These are phyloP conservation scores for Parafenestella ontariensis DNA, from an alignment of 2,329 filamentous ascomycete species.

Conservation along the genomic window DNA sequence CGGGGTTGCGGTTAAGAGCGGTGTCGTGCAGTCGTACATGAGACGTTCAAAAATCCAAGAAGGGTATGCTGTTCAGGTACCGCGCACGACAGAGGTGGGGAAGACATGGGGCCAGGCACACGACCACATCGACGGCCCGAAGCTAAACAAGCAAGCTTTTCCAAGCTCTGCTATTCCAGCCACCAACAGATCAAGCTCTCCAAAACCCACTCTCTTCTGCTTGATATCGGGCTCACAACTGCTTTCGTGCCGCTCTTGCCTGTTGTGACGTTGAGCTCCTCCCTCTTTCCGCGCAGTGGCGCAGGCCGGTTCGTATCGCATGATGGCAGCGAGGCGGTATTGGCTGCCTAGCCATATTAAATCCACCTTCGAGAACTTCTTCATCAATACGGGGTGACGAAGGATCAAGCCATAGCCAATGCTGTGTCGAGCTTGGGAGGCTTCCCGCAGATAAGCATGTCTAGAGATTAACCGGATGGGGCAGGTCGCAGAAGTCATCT, in stretches of 20 bases:
- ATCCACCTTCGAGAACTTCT: conserved; percentile 1
- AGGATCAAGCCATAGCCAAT: conserved; percentile 26
- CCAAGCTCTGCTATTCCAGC: conserved; percentile 22
- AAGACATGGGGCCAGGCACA: conserved; percentile 2
- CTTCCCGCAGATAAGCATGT: conserved; percentile 24
- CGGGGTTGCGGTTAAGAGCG: not conserved
- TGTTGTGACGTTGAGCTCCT: not conserved
- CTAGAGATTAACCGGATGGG: conserved; percentile 20
- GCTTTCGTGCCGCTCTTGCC: not conserved
- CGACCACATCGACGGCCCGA: conserved; percentile 10
- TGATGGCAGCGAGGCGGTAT: not conserved
- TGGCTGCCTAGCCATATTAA: not conserved
- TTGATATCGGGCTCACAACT: not conserved
- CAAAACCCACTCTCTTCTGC: not conserved
- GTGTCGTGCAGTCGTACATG: not conserved
- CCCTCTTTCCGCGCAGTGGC: not conserved
- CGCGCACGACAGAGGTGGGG: not conserved
- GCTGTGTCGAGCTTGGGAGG: conserved; percentile 24
- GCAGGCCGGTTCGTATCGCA: not conserved
- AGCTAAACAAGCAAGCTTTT: conserved; percentile 26
- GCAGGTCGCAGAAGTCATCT: conserved; percentile 17
- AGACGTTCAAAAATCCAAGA: not conserved
- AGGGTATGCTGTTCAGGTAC: conserved; percentile 4
- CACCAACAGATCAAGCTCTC: conserved; percentile 16
- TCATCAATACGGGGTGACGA: not conserved